phyloP scores from a whole-genome alignment of 306 rosid genomes.

The Astragalus glycyphyllos region DNA sequence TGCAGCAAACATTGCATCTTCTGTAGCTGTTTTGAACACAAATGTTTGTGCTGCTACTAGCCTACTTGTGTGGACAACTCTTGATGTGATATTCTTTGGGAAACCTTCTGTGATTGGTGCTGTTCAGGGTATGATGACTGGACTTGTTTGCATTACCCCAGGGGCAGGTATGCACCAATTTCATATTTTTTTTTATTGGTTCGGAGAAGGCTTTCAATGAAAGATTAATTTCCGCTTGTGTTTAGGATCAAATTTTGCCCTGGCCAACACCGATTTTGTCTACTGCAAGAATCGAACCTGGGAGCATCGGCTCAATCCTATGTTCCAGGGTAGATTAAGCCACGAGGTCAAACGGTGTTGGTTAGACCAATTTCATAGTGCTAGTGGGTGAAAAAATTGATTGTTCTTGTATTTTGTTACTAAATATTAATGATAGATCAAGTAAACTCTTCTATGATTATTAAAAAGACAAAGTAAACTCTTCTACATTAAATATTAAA shows the following conservation, averaged over 20 bases:
- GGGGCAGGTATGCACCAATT: slow-evolving; percentile 74
- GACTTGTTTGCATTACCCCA: slow-evolving; percentile 91
- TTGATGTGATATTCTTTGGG: slow-evolving; percentile 81
- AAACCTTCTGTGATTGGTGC: slow-evolving; percentile 97
- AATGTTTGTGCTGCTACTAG: slow-evolving; percentile 86
- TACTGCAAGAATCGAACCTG: too few relatives aligned
- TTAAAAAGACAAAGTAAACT: not conserved
- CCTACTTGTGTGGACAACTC: slow-evolving; percentile 80
- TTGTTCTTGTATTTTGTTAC: not conserved
- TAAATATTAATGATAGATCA: not conserved
- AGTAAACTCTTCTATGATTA: too few relatives aligned
- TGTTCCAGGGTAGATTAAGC: too few relatives aligned
- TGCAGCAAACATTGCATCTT: slow-evolving; percentile 71
- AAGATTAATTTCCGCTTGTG: too few relatives aligned
- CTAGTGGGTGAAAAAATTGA: not conserved
- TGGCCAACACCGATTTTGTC: too few relatives aligned
- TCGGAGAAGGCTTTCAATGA: too few relatives aligned
- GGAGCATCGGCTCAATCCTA: too few relatives aligned
- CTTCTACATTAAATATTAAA: not conserved
- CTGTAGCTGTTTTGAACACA: slow-evolving; percentile 82
- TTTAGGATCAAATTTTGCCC: too few relatives aligned
- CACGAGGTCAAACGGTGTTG: too few relatives aligned
- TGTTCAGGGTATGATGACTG: slow-evolving; percentile 99
- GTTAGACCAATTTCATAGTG: not conserved
- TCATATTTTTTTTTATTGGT: not conserved